phyloP scores from a whole-genome alignment of 257 asterid species.

The Solanum medicagineum region DNA sequence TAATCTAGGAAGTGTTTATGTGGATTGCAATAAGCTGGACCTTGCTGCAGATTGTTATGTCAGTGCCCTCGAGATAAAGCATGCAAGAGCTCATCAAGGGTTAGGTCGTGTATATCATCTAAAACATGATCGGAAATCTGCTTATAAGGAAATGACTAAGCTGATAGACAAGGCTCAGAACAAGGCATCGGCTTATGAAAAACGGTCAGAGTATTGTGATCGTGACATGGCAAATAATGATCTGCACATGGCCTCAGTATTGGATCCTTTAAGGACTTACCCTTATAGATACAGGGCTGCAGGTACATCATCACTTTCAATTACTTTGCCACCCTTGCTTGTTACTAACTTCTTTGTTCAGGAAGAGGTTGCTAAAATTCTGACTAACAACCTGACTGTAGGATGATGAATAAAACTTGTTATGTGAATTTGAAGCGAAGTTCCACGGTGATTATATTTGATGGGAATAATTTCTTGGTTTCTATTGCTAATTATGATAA shows the following conservation, averaged over 20 bases:
- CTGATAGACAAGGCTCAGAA: constrained; percentile 37
- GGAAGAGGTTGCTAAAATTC: background rate
- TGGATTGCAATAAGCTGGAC: constrained; percentile 37
- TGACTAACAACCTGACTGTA: background rate
- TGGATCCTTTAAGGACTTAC: constrained; percentile 38
- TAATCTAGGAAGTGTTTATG: constrained; percentile 37
- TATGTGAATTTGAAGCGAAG: background rate
- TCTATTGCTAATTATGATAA: background rate
- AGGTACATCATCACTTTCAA: constrained; percentile 12
- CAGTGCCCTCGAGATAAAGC: constrained; percentile 36
- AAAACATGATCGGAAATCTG: constrained; percentile 26
- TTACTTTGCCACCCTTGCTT: background rate
- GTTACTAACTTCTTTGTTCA: background rate
- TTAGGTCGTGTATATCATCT: constrained; percentile 40
- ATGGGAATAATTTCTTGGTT: background rate
- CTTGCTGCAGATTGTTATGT: constrained; percentile 35
- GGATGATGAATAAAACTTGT: background rate
- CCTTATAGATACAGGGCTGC: constrained; percentile 46
- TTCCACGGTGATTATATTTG: background rate
- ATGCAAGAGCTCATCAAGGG: constrained; percentile 49
- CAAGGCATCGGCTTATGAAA: constrained; percentile 45
- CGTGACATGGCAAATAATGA: constrained; percentile 38
- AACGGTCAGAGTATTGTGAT: constrained; percentile 38
- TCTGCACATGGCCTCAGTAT: constrained; percentile 30
- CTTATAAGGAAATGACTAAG: constrained; percentile 43